Base-by-base conservation (phyloP, 2,329 filamentous ascomycete species). In the Penicillium sp. region DNA sequence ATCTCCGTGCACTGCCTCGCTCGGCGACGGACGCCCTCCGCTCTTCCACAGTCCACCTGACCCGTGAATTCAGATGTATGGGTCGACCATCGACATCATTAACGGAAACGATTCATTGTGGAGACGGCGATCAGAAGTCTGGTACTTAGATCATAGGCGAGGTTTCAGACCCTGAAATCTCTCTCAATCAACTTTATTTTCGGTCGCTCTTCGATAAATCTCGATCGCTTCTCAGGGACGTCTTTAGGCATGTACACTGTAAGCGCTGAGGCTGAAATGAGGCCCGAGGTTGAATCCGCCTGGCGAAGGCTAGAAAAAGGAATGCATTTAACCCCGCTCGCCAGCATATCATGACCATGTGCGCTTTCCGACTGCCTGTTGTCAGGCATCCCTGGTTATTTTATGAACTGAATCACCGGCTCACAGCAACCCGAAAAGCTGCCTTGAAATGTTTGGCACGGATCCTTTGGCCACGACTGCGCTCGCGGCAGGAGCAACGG, bases 1-100 rank as follows among this genome's bases (percentile, higher is more conserved):
- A 44, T 50, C 49, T 17, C n/a, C 9, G 38, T 52, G 56, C 56
- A 58, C 56, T 58, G 56, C 56, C 56, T 58, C 56, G 5, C 56
- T 58, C 50, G 56, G 49, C 31, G 5, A 26, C 26, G 26, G 26
- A 26, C 5, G 26, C 26, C 26, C 26, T 26, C 26, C 26, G 26
- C 26, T 26, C 26, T 26, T 26, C 26, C 26, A 26, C 26, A 26
- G 31, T 35, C 31, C 31, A 35, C 8, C 8, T 35, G 35, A 41
- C 35, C 35, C 2, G 35, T 6, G 35, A 15, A 41, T 15, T 4
- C 26, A 26, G 3, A 21, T 21, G 21, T 21, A 38, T 38, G 35
- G 35, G 35, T 38, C 35, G 35, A 38, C 35, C 9, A 11, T 13
- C 31, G 13, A 38, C 31, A 41, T 41, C 17, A 3, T 41, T 41